Evolutionary conservation across 306 rosid species (phyloP), one percentile per base, ranked within the genome.

Genomic region (Acacia crassicarpa): DNA sequence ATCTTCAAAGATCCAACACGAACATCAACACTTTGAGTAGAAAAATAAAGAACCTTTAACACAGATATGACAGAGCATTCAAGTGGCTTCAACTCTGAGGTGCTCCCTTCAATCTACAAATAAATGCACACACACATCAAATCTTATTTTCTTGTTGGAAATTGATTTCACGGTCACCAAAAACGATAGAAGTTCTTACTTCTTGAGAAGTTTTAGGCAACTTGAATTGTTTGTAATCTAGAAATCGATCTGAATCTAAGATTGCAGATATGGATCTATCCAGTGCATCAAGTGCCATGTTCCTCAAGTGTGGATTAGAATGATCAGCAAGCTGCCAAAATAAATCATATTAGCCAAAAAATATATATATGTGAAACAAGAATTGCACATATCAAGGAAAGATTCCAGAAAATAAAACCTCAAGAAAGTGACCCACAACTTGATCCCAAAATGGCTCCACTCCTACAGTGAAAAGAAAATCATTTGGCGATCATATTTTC

Each of bases 241-340:
- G 91, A 81, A 91, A 92, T 65, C 58, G 88, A 65, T 93, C 90
- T 9, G 98, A 95, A 83, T 93, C 97, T 85, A 95, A 88, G 83
- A 95, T 93, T 67, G 98, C 95, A 86, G 98, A 95, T 82, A 95
- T 95, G 51, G 98, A 93, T 87, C 85, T 92, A 87, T 95, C 99
- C 72, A 93, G 83, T 30, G 98, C 95, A 88, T 95, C 97, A 74
- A 95, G 95, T 58, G 97, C 99, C 91, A 91, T 88, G 80, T 88
- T 95, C 82, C 92, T 92, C 85, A 93, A 86, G 76, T 93, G 93
- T 73, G 85, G 97, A 86, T 89, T 93, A 81, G 99, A 84, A 82
- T 91, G 89, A 63, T 90, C 90, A 72, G 95, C 97, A 87, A 95
- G 98, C 99, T 95, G 97, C 85, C 83, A 89, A 79, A 87, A 53